These are phyloP conservation scores for Yamadazyma laniorum DNA, from an alignment of 805 yeast genomes.

Conservation along the genomic window DNA sequence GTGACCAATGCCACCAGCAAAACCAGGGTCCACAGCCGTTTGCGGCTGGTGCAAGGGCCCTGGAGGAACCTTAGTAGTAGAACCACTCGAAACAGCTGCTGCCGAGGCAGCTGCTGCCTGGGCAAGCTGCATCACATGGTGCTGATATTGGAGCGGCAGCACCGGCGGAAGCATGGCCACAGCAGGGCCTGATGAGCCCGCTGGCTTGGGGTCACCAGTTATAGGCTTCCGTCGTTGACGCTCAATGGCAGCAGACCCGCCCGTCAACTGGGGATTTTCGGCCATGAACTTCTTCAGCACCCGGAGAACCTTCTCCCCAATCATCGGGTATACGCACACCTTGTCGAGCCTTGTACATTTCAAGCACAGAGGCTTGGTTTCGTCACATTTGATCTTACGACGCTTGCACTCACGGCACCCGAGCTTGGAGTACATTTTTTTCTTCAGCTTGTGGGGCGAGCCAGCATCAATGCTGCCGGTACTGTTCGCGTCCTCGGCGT, in stretches of 20 bases:
- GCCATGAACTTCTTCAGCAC: slow-evolving; percentile 20
- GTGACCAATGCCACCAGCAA: too few relatives aligned
- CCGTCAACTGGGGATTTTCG: slow-evolving; percentile 7
- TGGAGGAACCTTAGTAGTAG: background rate
- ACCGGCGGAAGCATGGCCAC: background rate
- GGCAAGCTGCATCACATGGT: background rate
- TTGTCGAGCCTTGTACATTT: slow-evolving; percentile 36
- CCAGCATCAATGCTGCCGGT: background rate
- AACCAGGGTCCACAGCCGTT: too few relatives aligned
- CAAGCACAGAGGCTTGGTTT: slow-evolving; percentile 34
- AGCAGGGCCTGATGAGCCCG: too few relatives aligned
- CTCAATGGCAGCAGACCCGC: background rate
- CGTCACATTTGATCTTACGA: slow-evolving; percentile 45
- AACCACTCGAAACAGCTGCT: background rate
- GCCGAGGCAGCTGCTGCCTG: background rate
- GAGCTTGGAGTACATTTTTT: slow-evolving; percentile 30
- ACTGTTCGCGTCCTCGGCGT: background rate
- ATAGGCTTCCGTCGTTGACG: background rate
- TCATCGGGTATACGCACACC: slow-evolving; percentile 34
- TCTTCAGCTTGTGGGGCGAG: slow-evolving; percentile 11
- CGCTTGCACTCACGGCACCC: slow-evolving; percentile 45
- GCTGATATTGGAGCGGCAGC: background rate
- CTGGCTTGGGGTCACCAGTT: background rate
- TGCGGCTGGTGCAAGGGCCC: background rate
- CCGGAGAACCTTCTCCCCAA: slow-evolving; percentile 36